phyloP scores from a whole-genome alignment of 192 early-diverging fungal genomes.

The Funneliformis geosporum region DNA sequence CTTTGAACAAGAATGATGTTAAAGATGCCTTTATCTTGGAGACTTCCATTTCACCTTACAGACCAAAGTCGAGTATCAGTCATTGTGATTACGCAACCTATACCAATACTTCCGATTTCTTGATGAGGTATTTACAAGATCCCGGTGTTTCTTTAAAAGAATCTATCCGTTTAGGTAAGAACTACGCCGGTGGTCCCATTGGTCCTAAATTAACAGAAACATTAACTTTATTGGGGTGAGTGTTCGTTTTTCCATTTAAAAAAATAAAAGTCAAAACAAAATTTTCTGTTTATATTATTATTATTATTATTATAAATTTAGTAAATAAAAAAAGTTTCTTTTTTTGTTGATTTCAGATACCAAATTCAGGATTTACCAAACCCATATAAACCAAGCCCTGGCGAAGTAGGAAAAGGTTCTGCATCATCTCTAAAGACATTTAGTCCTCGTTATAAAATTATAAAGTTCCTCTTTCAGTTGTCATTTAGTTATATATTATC shows the following conservation, averaged over 20 bases:
- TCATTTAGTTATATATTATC: no score
- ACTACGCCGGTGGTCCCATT: conserved; percentile 36
- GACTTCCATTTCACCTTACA: conserved; percentile 40
- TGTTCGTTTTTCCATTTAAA: not conserved
- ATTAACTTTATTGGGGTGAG: not conserved
- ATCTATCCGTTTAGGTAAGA: conserved; percentile 14
- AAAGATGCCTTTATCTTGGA: conserved; percentile 36
- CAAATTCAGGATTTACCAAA: not conserved
- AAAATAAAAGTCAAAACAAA: no score
- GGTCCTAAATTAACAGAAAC: conserved; percentile 36
- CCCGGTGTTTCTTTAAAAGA: conserved; percentile 38
- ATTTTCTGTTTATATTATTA: no score
- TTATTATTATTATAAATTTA: not conserved
- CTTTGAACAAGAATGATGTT: not conserved
- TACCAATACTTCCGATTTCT: conserved; percentile 38
- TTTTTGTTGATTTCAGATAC: not conserved
- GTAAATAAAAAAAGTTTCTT: not conserved
- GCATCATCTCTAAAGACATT: no score
- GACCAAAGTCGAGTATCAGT: conserved; percentile 40
- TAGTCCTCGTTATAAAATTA: no score
- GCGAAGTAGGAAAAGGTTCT: not conserved
- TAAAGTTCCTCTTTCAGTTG: no score
- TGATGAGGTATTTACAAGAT: conserved; percentile 46
- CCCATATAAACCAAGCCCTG: not conserved
- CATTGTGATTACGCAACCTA: conserved; percentile 44